Conservation (phyloP, 164 flowering plant genomes). For the Protea cynaroides region DNA sequence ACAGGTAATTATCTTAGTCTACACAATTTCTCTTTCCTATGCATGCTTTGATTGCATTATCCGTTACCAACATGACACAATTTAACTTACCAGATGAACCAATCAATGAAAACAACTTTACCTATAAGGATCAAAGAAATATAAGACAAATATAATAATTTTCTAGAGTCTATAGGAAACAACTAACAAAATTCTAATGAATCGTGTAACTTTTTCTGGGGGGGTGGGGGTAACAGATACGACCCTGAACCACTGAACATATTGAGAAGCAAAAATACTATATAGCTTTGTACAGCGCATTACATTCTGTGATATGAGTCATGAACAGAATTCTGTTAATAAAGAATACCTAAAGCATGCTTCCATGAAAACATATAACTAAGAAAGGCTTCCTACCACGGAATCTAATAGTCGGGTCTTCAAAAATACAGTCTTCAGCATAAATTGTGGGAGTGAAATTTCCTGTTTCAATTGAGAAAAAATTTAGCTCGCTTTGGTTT, state of each 20-base stretch:
- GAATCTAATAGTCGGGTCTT: conserved; percentile 89
- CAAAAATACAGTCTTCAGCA: conserved; percentile 76
- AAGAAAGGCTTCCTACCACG: conserved; percentile 38
- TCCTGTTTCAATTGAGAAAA: conserved; percentile 32
- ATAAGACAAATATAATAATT: no score
- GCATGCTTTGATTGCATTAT: not conserved
- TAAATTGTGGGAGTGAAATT: conserved; percentile 61
- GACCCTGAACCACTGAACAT: no score
- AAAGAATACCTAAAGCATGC: not conserved
- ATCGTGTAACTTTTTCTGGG: no score
- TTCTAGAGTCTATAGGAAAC: no score
- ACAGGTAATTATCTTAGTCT: not conserved
- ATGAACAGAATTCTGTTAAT: not conserved
- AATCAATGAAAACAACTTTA: not conserved
- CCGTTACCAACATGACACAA: not conserved
- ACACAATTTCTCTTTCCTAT: not conserved
- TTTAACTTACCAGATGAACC: not conserved
- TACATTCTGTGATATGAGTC: not conserved
- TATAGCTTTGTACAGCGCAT: no score
- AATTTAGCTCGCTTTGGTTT: not conserved
- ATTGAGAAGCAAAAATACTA: no score
- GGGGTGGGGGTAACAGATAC: no score
- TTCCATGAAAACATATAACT: not conserved
- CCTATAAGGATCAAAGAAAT: no score
- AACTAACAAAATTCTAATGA: not conserved